Evolutionary conservation across 257 asterid genomes (phyloP).

Genomic region (Solanum lycopersicoides): DNA sequence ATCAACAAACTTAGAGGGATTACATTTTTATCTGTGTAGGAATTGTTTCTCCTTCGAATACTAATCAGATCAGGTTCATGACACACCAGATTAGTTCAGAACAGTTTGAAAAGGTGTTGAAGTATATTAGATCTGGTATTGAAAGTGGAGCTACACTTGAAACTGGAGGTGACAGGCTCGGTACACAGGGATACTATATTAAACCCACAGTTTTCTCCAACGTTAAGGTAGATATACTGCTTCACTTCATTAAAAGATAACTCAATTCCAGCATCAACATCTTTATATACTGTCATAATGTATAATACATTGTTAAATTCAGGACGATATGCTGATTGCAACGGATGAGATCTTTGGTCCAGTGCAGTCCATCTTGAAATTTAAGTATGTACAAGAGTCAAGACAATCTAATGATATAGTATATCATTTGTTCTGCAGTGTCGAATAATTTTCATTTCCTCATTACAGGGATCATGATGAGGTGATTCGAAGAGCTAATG

Average conservation of each 20-base stretch:
- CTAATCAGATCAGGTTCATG: neutral
- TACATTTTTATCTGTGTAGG: neutral
- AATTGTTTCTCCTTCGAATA: neutral
- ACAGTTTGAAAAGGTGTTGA: constrained; percentile 68
- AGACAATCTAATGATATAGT: neutral
- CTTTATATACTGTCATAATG: neutral
- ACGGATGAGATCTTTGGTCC: constrained; percentile 94
- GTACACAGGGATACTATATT: constrained; percentile 61
- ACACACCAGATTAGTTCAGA: constrained; percentile 48
- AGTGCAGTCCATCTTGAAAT: constrained; percentile 80
- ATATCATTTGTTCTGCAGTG: neutral
- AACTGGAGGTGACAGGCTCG: constrained; percentile 66
- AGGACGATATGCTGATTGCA: constrained; percentile 90
- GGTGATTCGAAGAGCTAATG: constrained; percentile 67
- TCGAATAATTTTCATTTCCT: neutral
- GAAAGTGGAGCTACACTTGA: constrained; percentile 84
- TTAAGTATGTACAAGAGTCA: constrained; percentile 33
- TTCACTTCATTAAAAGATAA: neutral
- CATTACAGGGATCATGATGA: constrained; percentile 53
- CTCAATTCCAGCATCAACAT: neutral
- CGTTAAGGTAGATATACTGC: constrained; percentile 44
- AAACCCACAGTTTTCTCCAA: constrained; percentile 93
- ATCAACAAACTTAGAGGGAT: neutral
- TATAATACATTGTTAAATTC: neutral
- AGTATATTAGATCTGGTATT: constrained; percentile 47